Evolutionary conservation across 192 early-diverging fungal genomes (phyloP), one percentile per base, ranked within the genome.

Genomic region (Allomyces macrogynus): DNA sequence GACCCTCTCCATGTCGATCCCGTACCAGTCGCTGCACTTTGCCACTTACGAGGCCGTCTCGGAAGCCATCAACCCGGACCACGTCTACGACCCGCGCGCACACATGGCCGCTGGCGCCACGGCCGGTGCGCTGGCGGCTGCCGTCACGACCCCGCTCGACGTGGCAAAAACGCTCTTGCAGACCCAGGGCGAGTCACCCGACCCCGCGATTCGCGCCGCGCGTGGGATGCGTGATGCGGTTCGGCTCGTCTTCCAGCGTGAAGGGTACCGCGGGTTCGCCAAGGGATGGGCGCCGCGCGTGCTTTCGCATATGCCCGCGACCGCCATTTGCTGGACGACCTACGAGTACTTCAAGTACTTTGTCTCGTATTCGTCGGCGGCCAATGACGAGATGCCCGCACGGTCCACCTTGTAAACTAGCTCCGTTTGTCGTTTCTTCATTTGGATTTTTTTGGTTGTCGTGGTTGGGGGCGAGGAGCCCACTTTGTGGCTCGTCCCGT

Each of bases 131-230:
- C 68, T 91, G 3, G 95, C 95, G 1, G 84, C 90, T 0, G 82
- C 88, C 14, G 72, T 86, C 40, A 97, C 95, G 0, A 97, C 89
- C 24, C 95, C 95, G 1, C 73, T 98, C n/a, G 93, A 98, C 73
- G 92, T 94, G 18, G 85, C 86, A 42, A 96, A 96, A 71, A 98
- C 95, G n/a, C 71, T 93, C 64, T 74, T 98, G 67, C 95, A 98
- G 71, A 93, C 93, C 4, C 78, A 91, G 14, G 93, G 93, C 0
- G 76, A 81, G n/a, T 78, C 84, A 2, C 66, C 75, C 1, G 92
- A 95, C 65, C 24, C 77, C 5, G 83, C 76, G 42, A 84, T 95
- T 44, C 74, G 87, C 60, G 68, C 78, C 12, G 89, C 86, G 1
- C 78, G 69, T 14, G 92, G 92, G 3, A 76, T 95, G 70, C 60